phyloP scores from a whole-genome alignment of 495 filamentous ascomycete genomes.

The Neurospora sp. region DNA sequence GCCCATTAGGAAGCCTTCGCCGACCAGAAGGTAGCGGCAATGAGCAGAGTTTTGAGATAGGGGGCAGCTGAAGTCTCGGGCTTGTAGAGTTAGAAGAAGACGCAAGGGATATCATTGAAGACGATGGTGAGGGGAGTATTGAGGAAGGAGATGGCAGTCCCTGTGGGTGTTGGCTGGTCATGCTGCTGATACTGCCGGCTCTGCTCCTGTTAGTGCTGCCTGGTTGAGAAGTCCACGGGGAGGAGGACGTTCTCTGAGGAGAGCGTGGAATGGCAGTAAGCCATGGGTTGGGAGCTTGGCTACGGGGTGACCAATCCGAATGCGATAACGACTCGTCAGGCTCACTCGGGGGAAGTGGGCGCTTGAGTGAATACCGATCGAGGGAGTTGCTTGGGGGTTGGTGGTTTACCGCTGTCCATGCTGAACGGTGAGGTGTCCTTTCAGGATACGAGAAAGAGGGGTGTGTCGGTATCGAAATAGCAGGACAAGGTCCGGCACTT shows the following conservation, averaged over 20 bases:
- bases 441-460: not conserved
- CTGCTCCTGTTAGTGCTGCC: not conserved
- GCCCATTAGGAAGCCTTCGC: not conserved
- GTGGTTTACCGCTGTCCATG: slow-evolving; percentile 9
- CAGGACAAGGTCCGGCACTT: not conserved
- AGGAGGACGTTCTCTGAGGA: not conserved
- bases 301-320: not conserved
- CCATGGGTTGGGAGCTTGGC: slow-evolving; percentile 26
- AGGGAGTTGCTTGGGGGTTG: slow-evolving; percentile 2
- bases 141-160: not conserved
- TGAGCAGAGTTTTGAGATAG: not conserved
- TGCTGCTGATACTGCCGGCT: not conserved
- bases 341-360: not conserved
- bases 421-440: slow-evolving; percentile 1
- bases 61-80: not conserved
- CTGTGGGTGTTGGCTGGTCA: not conserved
- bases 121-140: not conserved
- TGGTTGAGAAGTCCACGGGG: not conserved
- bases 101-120: not conserved
- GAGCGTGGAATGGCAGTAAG: slow-evolving; percentile 34
- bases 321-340: not conserved
- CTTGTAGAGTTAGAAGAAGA: not conserved
- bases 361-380: not conserved
- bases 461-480: not conserved
- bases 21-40: not conserved